These are phyloP conservation scores for Liquidambar formosana DNA, from an alignment of 164 flowering plant genomes.

Conservation along the genomic window DNA sequence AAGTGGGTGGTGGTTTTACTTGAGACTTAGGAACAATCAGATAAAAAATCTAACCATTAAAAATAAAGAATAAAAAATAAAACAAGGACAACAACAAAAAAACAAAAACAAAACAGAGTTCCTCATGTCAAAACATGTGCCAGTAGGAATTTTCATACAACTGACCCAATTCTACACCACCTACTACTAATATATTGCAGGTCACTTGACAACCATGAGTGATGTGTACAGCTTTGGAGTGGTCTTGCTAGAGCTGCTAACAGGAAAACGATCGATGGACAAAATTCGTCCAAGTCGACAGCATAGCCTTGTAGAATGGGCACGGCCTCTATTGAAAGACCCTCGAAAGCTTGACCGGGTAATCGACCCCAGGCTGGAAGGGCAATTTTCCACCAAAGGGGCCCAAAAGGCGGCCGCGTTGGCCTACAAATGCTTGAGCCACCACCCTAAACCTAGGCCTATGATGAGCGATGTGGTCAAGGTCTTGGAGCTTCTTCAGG, in stretches of 20 bases:
- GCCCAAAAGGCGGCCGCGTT: constrained; percentile 27
- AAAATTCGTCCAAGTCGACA: constrained; percentile 17
- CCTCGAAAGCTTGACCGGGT: constrained; percentile 14
- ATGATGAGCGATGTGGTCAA: constrained; percentile 24
- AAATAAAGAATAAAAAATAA: too few relatives aligned
- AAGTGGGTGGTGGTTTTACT: too few relatives aligned
- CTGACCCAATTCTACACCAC: too few relatives aligned
- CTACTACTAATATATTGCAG: too few relatives aligned
- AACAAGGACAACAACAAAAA: too few relatives aligned
- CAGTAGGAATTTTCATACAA: too few relatives aligned
- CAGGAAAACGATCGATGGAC: constrained; percentile 26
- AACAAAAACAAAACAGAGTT: too few relatives aligned
- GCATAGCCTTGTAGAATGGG: constrained; percentile 35
- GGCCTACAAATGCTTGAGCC: constrained; percentile 33
- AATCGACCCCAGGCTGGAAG: constrained; percentile 30
- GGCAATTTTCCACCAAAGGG: constrained; percentile 17
- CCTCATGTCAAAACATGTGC: too few relatives aligned
- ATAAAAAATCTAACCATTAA: too few relatives aligned
- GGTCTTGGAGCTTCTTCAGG: constrained; percentile 30
- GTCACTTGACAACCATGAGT: constrained; percentile 36
- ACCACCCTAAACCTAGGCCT: constrained; percentile 25
- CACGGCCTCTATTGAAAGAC: constrained; percentile 25
- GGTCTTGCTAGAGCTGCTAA: constrained; percentile 31
- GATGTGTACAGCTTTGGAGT: constrained; percentile 42
- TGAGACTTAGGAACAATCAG: too few relatives aligned